These are phyloP conservation scores for Echium plantagineum DNA, from an alignment of 257 asterid species.

Conservation along the genomic window DNA sequence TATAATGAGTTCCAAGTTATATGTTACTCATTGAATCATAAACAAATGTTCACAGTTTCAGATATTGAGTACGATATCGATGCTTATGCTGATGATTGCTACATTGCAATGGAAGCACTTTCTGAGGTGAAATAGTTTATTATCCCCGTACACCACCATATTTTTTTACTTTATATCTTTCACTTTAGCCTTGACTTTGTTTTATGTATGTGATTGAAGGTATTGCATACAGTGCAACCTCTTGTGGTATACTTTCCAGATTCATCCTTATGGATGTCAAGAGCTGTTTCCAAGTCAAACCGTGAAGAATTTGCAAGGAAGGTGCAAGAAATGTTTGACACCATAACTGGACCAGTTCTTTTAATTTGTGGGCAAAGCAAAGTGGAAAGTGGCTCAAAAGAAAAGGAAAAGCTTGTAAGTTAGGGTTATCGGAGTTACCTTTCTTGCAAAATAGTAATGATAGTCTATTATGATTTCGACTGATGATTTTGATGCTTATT, in stretches of 20 bases:
- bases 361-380: slow-evolving; percentile 84
- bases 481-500: slow-evolving; percentile 16
- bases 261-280: slow-evolving; percentile 70
- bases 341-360: slow-evolving; percentile 62
- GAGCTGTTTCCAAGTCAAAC: slow-evolving; percentile 68
- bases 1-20: too few species aligned
- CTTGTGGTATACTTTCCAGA: slow-evolving; percentile 82
- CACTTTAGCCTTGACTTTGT: slow-evolving; percentile 6
- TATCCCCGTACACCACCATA: too few species aligned
- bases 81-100: slow-evolving; percentile 76
- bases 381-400: slow-evolving; percentile 65
- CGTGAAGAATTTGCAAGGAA: slow-evolving; percentile 57
- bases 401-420: slow-evolving; percentile 83
- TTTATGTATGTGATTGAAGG: slow-evolving; percentile 33
- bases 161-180: background rate
- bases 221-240: slow-evolving; percentile 76
- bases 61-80: slow-evolving; percentile 80
- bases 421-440: background rate
- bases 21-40: background rate
- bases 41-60: slow-evolving; percentile 46
- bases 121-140: slow-evolving; percentile 44
- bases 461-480: background rate
- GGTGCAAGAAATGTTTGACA: slow-evolving; percentile 77
- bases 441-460: slow-evolving; percentile 1
- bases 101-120: slow-evolving; percentile 82